phyloP scores from a whole-genome alignment of 1,139 yeast species.

The Yamadazyma triangularis region DNA sequence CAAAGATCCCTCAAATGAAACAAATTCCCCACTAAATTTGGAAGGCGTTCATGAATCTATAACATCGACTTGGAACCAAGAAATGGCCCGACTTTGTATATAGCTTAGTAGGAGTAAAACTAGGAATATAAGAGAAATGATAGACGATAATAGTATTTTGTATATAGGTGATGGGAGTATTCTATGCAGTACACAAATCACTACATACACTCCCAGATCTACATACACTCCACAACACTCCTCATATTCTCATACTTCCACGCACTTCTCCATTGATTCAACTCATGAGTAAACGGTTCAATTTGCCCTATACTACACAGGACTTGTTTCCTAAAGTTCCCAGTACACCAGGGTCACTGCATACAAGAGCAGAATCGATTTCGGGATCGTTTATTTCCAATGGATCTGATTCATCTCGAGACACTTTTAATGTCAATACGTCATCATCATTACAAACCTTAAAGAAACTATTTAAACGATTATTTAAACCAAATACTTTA shows the following conservation, averaged over 20 bases:
- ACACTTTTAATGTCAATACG: not conserved
- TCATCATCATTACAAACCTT: conserved; percentile 11
- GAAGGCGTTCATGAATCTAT: conserved; percentile 5
- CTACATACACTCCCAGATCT: too few species aligned
- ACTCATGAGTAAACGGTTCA: conserved; percentile 25
- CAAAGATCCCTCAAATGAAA: too few species aligned
- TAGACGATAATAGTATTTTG: too few species aligned
- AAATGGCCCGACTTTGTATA: too few species aligned
- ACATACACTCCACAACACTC: too few species aligned
- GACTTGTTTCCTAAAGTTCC: conserved; percentile 32
- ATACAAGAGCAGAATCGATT: conserved; percentile 13
- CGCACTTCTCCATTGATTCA: too few species aligned
- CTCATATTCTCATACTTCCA: too few species aligned
- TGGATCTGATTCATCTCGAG: conserved; percentile 7
- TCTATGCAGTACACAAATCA: too few species aligned
- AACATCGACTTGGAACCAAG: conserved; percentile 8
- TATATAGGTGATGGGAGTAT: too few species aligned
- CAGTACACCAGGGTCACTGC: conserved; percentile 10
- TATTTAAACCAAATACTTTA: conserved; percentile 73
- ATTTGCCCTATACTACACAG: conserved; percentile 35
- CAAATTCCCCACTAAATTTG: too few species aligned
- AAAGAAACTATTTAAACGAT: conserved; percentile 29
- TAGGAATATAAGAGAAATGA: too few species aligned
- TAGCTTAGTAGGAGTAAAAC: too few species aligned
- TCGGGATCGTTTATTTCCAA: conserved; percentile 21